A percentile compares a stretch with the other conserved stretches of the same genome.
Conservation (phyloP, 495 filamentous ascomycete species). For the Aspergillus sclerotioniger region DNA sequence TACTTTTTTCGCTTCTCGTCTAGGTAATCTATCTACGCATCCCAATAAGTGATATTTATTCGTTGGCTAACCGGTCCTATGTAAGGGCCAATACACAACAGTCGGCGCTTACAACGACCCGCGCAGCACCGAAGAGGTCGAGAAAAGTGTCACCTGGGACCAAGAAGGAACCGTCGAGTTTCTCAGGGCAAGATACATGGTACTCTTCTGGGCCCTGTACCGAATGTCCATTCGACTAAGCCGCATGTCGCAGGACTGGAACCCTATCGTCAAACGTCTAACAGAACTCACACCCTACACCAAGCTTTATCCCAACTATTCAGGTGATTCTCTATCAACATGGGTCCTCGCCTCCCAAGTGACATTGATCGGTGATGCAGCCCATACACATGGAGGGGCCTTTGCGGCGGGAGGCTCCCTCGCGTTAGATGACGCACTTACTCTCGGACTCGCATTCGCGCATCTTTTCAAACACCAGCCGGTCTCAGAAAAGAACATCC, state of each 20-base stretch:
- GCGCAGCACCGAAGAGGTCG: slow-evolving; percentile 31
- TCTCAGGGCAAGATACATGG: slow-evolving; percentile 34
- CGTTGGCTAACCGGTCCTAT: slow-evolving; percentile 11
- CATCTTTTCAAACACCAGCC: slow-evolving; percentile 17
- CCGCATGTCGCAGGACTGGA: slow-evolving; percentile 35
- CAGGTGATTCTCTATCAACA: slow-evolving; percentile 35
- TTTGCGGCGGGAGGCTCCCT: slow-evolving; percentile 51
- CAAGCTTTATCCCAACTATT: slow-evolving; percentile 44
- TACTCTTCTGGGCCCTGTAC: not conserved
- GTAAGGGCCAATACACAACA: slow-evolving; percentile 42
- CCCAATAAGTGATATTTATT: no score
- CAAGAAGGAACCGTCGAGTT: slow-evolving; percentile 36
- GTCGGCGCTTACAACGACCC: slow-evolving; percentile 48
- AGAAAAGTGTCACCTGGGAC: slow-evolving; percentile 41
- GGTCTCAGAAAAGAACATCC: slow-evolving; percentile 23
- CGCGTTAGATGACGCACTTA: slow-evolving; percentile 49
- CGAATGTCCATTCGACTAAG: no score
- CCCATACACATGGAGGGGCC: slow-evolving; percentile 50
- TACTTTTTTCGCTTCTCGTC: slow-evolving; percentile 46
- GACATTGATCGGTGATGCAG: slow-evolving; percentile 47
- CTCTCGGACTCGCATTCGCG: slow-evolving; percentile 27
- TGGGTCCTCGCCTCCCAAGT: slow-evolving; percentile 42
- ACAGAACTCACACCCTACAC: slow-evolving; percentile 42
- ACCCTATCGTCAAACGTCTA: slow-evolving; percentile 39
- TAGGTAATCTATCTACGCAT: slow-evolving; percentile 29